These are phyloP conservation scores for Pseudofabraea citricarpa DNA, from an alignment of 2,329 filamentous ascomycete species.

Conservation along the genomic window DNA sequence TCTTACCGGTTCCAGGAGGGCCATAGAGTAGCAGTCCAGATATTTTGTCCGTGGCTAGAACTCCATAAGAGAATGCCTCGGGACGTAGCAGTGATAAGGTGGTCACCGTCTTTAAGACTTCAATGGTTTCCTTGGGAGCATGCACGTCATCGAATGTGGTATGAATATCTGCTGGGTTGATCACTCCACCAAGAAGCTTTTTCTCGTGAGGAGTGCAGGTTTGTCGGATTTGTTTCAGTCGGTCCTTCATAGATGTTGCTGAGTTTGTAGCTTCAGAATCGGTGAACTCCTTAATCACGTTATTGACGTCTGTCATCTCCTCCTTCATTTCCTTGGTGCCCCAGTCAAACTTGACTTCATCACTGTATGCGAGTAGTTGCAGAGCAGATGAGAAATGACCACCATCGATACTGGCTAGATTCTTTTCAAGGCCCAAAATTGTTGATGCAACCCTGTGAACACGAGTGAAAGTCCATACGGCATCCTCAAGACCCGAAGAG, in stretches of 20 bases:
- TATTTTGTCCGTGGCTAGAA: slow-evolving; percentile 85
- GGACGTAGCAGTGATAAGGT: slow-evolving; percentile 81
- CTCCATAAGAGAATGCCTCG: slow-evolving; percentile 94
- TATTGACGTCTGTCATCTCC: slow-evolving; percentile 29
- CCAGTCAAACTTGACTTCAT: slow-evolving; percentile 41
- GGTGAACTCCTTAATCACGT: slow-evolving; percentile 22
- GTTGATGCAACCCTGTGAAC: slow-evolving; percentile 55
- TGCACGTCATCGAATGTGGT: slow-evolving; percentile 88
- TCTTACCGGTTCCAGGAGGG: slow-evolving; percentile 76
- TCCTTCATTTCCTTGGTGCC: slow-evolving; percentile 33
- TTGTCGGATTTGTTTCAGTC: slow-evolving; percentile 44
- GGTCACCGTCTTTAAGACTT: slow-evolving; percentile 83
- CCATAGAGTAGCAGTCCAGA: slow-evolving; percentile 86
- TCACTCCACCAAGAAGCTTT: slow-evolving; percentile 73
- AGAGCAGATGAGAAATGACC: slow-evolving; percentile 32
- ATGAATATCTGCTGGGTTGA: slow-evolving; percentile 75
- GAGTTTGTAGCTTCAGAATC: slow-evolving; percentile 28
- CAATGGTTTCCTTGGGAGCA: slow-evolving; percentile 74
- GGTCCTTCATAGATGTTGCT: slow-evolving; percentile 30
- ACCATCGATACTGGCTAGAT: slow-evolving; percentile 26
- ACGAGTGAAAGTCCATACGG: slow-evolving; percentile 53
- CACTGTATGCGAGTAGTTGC: slow-evolving; percentile 37
- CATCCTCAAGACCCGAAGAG: slow-evolving; percentile 38
- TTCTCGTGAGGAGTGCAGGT: slow-evolving; percentile 75
- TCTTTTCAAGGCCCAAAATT: slow-evolving; percentile 36